A percentile compares a stretch with the other conserved stretches of the same genome.
Evolutionary conservation across 768 basidiomycete species (phyloP).

Genomic region (Mycena maculata): DNA sequence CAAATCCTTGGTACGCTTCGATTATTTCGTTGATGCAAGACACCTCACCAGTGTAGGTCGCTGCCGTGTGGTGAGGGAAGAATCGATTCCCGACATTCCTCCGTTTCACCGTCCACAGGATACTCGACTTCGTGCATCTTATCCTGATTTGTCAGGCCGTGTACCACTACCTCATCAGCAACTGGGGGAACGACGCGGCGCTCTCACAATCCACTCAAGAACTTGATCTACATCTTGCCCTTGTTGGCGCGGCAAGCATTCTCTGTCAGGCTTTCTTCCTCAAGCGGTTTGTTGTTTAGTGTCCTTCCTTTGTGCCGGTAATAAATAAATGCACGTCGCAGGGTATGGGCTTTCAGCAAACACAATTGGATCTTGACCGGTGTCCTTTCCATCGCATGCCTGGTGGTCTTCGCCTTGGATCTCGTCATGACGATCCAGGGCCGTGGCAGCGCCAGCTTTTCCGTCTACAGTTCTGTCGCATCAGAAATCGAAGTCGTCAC

Average conservation of each 20-base stretch:
- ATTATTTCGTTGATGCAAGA: neutral
- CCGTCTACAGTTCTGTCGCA: too few relatives aligned
- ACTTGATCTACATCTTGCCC: constrained; percentile 6
- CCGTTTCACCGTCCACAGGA: neutral
- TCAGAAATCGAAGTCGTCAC: too few relatives aligned
- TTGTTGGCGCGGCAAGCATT: neutral
- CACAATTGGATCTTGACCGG: neutral
- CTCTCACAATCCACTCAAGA: neutral
- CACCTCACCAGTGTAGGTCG: neutral
- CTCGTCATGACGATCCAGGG: too few relatives aligned
- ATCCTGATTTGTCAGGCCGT: constrained; percentile 4
- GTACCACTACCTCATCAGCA: constrained; percentile 8
- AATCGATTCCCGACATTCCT: neutral
- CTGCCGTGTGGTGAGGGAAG: neutral
- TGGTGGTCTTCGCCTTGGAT: too few relatives aligned
- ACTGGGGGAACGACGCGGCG: constrained; percentile 15
- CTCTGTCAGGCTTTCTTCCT: constrained; percentile 8
- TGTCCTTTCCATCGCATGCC: too few relatives aligned
- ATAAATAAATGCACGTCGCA: neutral
- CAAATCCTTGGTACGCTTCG: constrained; percentile 2
- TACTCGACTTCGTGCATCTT: constrained; percentile 5
- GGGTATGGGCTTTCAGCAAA: neutral
- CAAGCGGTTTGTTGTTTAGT: neutral
- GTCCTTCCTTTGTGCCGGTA: neutral
- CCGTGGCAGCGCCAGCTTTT: too few relatives aligned